Base-by-base conservation (phyloP, 73 alveolate genomes). In the Paramecium tetraurelia region DNA sequence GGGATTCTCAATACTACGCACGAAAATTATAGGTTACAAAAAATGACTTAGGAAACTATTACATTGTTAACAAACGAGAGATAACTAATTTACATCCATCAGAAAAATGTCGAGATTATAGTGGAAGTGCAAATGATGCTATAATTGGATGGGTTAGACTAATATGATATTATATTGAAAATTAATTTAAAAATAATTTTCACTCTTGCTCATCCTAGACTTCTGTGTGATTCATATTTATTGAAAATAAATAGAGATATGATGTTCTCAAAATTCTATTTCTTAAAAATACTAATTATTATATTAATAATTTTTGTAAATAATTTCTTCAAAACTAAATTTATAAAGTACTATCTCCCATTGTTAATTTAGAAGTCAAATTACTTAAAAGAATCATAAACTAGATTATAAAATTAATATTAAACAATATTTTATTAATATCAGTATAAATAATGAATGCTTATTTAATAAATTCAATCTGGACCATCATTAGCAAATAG, bases 401-500 rank as follows among this genome's bases (percentile, higher is more conserved):
- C 31, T 27, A 27, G 31, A 27, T 1, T 27, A 27, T 27, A 27
- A 27, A 27, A 1, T 27, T 27, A 27, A 27, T 0, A 27, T 27
- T 27, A 27, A 27, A 27, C 31, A 27, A 27, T 27, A 27, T 27
- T 27, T 27, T 27, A 27, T 53, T 18, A n/a, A 53, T 53, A 18
- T 53, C 22, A 53, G 69, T 53, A 53, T 53, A 53, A 53, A 53
- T 53, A 53, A 53, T 53, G 21, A 18, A 53, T 53, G 14, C 69
- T 53, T 7, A 53, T 53, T n/a, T 53, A n/a, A 53, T 53, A 68
- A 72, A 16, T 24, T 72, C 86, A 72, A n/a, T 72, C 86, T 11
- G 46, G 36, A 38, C 59, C 14, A 80, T 80, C 57, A 80, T 80
- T 80, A 9, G 90, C 90, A 48, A 80, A 80, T 20, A 80, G 90